A percentile compares a stretch with the other conserved stretches of the same genome.
Evolutionary conservation across 192 early-diverging fungal species (phyloP).

Genomic region (Jimgerdemannia lactiflua): DNA sequence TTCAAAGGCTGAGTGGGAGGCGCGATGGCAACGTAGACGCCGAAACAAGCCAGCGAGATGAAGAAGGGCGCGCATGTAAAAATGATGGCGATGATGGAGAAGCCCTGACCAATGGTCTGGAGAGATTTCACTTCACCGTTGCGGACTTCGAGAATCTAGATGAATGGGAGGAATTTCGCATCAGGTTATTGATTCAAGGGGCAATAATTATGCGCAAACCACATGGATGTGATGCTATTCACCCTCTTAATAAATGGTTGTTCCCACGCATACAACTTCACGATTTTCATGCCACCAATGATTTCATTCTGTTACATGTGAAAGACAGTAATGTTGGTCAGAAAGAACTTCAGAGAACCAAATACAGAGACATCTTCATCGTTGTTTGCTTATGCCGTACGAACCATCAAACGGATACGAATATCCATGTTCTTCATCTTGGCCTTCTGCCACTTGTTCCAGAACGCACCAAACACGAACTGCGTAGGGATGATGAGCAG

Average conservation of each 20-base stretch:
- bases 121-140: conserved; percentile 6
- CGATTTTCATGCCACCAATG: conserved; percentile 39
- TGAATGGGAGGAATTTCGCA: too few species aligned
- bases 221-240: too few species aligned
- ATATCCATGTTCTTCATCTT: conserved; percentile 29
- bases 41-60: neutral
- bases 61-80: too few species aligned
- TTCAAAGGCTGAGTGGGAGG: neutral
- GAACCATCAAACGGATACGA: conserved; percentile 32
- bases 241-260: conserved; percentile 10
- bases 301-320: too few species aligned
- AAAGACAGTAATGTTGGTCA: too few species aligned
- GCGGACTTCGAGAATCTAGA: conserved; percentile 2
- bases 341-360: too few species aligned
- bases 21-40: conserved; percentile 14
- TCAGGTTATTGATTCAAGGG: too few species aligned
- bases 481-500: conserved; percentile 19
- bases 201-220: too few species aligned
- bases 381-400: too few species aligned
- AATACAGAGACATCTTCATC: too few species aligned
- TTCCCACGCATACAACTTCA: conserved; percentile 40
- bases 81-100: too few species aligned
- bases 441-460: conserved; percentile 18
- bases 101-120: neutral
- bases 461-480: conserved; percentile 16